Conservation (phyloP, 306 rosid genomes). For the Castanea crenata region DNA sequence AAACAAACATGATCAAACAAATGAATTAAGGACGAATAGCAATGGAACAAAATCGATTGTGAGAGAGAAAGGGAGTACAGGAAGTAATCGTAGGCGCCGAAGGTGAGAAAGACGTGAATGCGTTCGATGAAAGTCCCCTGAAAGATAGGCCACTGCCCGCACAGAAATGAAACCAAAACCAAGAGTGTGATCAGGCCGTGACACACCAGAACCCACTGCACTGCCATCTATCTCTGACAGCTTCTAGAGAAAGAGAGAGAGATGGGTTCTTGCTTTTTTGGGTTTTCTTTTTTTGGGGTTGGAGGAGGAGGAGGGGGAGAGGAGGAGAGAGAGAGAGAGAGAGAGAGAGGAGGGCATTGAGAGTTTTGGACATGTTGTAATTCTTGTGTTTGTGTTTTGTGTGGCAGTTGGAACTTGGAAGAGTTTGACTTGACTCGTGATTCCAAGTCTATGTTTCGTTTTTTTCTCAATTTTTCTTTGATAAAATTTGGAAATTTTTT, state of each 20-base stretch:
- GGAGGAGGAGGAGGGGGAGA: no score
- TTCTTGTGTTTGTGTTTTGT: not conserved
- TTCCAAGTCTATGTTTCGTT: no score
- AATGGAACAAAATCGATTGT: not conserved
- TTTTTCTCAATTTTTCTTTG: no score
- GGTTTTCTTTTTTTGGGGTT: no score
- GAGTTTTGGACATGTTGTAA: no score
- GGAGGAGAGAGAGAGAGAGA: no score
- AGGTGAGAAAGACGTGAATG: conserved; percentile 65
- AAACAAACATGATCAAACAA: not conserved
- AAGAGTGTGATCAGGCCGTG: conserved; percentile 64
- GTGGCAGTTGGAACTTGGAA: not conserved
- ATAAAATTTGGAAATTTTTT: no score
- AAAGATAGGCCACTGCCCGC: conserved; percentile 97
- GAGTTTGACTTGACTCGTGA: not conserved
- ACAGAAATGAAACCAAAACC: conserved; percentile 71
- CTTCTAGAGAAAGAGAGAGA: not conserved
- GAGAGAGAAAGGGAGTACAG: conserved; percentile 33
- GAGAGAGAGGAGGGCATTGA: no score
- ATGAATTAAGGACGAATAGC: not conserved
- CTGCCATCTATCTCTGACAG: conserved; percentile 57
- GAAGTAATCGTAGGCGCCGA: conserved; percentile 82
- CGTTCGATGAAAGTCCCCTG: conserved; percentile 80
- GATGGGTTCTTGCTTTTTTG: no score
- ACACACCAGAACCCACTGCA: conserved; percentile 66